Conservation (phyloP, 129 eudicot genomes). For the Pseudognaphalium luteoalbum region DNA sequence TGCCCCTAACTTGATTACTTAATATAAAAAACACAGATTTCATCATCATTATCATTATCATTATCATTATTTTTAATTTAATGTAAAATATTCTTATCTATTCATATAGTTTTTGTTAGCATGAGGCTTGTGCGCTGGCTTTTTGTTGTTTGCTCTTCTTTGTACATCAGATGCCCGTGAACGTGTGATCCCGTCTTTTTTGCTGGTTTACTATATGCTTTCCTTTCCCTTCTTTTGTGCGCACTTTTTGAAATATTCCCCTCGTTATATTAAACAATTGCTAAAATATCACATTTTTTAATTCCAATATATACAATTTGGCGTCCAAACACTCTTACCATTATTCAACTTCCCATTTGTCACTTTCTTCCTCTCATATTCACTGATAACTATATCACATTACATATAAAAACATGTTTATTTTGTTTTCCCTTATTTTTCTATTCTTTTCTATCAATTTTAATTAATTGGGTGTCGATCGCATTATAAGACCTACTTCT, state of each 20-base stretch:
- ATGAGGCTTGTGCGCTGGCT: slow-evolving; percentile 8
- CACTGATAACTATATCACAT: too few species aligned
- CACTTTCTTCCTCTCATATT: background rate
- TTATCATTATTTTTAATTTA: too few species aligned
- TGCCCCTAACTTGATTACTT: too few species aligned
- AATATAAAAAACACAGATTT: too few species aligned
- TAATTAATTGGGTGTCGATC: too few species aligned
- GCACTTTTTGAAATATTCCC: slow-evolving; percentile 20
- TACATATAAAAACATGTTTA: too few species aligned
- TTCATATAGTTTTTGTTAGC: background rate
- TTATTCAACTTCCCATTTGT: slow-evolving; percentile 7
- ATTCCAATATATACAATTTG: background rate
- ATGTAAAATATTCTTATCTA: background rate
- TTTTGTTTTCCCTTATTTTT: too few species aligned
- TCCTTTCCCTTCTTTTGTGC: slow-evolving; percentile 1
- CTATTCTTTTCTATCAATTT: too few species aligned
- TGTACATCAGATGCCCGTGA: slow-evolving; percentile 19
- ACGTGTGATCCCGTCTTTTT: slow-evolving; percentile 32
- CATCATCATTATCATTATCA: too few species aligned
- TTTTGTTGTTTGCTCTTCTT: slow-evolving; percentile 12
- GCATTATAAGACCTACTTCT: too few species aligned
- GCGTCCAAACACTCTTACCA: slow-evolving; percentile 16
- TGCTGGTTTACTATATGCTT: slow-evolving; percentile 6
- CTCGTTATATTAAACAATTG: slow-evolving; percentile 1
- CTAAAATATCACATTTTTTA: background rate